Base-by-base conservation (phyloP, 2,329 filamentous ascomycete genomes). In the Hymenoscyphus repandus region DNA sequence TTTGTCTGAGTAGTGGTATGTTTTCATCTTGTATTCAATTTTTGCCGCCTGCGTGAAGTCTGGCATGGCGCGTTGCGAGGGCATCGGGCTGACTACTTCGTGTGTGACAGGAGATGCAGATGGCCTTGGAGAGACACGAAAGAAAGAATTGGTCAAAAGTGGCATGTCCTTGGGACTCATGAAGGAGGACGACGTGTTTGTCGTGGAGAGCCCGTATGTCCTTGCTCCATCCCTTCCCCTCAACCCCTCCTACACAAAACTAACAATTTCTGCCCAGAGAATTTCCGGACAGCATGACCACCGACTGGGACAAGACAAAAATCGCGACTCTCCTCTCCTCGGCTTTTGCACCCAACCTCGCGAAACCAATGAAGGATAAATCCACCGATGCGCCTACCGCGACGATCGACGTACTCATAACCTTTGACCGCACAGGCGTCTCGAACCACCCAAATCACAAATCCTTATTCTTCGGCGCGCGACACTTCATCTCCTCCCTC, bases 361-460 rank as follows among this genome's bases (percentile, higher is more conserved):
- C 72, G 47, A 57, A 61, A n/a, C 57, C 52, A 18, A 56, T 52
- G 61, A 67, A 46, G 45, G 51, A 56, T 42, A 59, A 63, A 45
- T 64, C 66, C 55, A 40, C 62, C 17, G 58, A 67, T 18, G 63
- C 66, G 6, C 72, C 76, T 9, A 70, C 69, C 1, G 72, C 76
- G 45, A 76, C 73, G 17, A 68, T 68, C 40, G 65, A 68, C 41
- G 54, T 86, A 27, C 78, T 99, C 60, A 75, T 99, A 58, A 99
- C 93, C 30, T 99, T 99, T 66, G 93, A 99, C 72, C 66, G 70
- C n/a, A 58, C 71, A 44, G 93, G 93, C 52, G 77, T 99, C 44
- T 96, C 90, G 52, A 80, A 81, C 39, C 93, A 99, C 70, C 90
- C 90, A 18, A 99, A 99, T 74, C 93, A 99, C 72, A 86, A 88